Percentiles rank a stretch among this genome's conserved stretches.
phyloP scores from a whole-genome alignment of 345 rosid species.

The Limnanthes douglasii region DNA sequence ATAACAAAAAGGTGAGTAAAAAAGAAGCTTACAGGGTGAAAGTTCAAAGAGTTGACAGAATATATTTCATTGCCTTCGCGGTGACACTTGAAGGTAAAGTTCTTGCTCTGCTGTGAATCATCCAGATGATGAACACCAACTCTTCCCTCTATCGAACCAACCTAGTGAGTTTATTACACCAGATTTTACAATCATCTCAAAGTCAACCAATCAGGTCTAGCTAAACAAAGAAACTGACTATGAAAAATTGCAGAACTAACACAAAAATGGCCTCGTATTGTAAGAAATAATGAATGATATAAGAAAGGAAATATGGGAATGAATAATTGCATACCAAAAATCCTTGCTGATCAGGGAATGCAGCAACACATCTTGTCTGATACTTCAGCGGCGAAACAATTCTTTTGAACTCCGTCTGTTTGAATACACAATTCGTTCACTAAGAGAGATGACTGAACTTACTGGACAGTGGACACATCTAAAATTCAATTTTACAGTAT shows the following conservation, averaged over 20 bases:
- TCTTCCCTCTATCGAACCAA: slow-evolving; percentile 98
- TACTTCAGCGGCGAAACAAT: slow-evolving; percentile 77
- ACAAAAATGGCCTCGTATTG: not conserved
- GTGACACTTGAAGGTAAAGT: slow-evolving; percentile 98
- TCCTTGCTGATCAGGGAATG: slow-evolving; percentile 99
- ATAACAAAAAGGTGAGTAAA: no score
- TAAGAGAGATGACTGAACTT: no score
- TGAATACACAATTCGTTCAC: no score
- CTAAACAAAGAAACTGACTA: not conserved
- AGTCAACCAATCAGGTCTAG: not conserved
- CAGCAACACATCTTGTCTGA: slow-evolving; percentile 93
- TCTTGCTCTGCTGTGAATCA: slow-evolving; percentile 62
- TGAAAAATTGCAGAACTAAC: not conserved
- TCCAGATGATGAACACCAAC: slow-evolving; percentile 98
- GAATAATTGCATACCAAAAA: slow-evolving; percentile 46
- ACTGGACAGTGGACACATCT: no score
- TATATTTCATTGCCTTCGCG: slow-evolving; percentile 81
- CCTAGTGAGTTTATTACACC: slow-evolving; percentile 22
- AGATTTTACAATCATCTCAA: slow-evolving; percentile 3
- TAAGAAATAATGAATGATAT: not conserved
- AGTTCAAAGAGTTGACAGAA: slow-evolving; percentile 87
- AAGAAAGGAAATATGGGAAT: not conserved
- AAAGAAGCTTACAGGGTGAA: slow-evolving; percentile 85
- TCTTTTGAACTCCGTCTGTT: slow-evolving; percentile 86
- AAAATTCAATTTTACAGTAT: no score